Percentiles rank a stretch among this genome's conserved stretches.
Conservation (phyloP, 495 filamentous ascomycete genomes). For the Daldinia concentrica region DNA sequence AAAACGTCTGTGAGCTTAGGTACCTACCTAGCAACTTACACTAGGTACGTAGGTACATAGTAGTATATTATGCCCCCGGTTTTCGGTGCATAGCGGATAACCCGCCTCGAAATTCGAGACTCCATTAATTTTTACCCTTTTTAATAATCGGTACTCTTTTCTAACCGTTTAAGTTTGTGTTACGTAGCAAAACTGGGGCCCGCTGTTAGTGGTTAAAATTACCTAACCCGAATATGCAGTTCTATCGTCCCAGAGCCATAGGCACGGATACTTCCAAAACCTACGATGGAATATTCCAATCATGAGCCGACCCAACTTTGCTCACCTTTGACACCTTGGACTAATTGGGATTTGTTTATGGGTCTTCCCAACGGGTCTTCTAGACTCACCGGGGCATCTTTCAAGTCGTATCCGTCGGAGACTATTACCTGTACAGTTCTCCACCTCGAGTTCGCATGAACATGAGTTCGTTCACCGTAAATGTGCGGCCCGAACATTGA, state of each 20-base stretch:
- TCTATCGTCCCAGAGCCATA: constrained; percentile 40
- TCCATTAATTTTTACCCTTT: constrained; percentile 23
- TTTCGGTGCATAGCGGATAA: constrained; percentile 31
- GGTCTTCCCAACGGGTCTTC: neutral
- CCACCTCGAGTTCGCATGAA: constrained; percentile 28
- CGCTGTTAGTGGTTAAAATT: constrained; percentile 26
- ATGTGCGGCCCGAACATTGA: constrained; percentile 15
- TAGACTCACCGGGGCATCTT: constrained; percentile 22
- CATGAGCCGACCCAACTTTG: constrained; percentile 9
- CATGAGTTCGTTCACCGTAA: constrained; percentile 14
- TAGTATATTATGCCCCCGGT: no score
- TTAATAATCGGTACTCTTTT: neutral
- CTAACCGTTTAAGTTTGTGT: neutral
- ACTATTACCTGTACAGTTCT: constrained; percentile 24
- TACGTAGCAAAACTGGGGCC: constrained; percentile 9
- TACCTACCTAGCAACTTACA: no score
- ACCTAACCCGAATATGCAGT: constrained; percentile 16
- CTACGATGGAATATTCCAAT: constrained; percentile 43
- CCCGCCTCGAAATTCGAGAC: constrained; percentile 32
- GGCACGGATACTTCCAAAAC: constrained; percentile 40
- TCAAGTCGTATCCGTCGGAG: constrained; percentile 25
- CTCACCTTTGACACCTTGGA: constrained; percentile 13
- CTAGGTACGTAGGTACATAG: no score
- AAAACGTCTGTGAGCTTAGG: constrained; percentile 16
- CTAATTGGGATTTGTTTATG: constrained; percentile 10